Conservation (phyloP, 129 eudicot genomes). For the Arctium minus region DNA sequence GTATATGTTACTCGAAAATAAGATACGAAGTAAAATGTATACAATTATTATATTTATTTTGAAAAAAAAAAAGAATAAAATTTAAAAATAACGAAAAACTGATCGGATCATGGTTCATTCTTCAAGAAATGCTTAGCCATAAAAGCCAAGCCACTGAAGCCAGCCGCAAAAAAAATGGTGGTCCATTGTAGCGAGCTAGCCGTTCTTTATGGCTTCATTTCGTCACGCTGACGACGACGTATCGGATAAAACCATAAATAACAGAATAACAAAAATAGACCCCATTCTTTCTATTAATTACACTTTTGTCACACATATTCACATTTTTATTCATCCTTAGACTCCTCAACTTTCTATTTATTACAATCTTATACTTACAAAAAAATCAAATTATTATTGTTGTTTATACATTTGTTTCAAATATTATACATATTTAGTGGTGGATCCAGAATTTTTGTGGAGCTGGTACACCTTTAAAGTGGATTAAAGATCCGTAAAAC, state of each 20-base stretch:
- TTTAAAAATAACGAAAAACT: background rate
- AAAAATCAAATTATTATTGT: background rate
- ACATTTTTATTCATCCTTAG: background rate
- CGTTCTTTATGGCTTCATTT: background rate
- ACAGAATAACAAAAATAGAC: background rate
- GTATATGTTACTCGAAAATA: too few species aligned
- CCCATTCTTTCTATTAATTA: background rate
- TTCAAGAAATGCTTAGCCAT: background rate
- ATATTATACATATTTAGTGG: too few species aligned
- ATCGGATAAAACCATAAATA: background rate
- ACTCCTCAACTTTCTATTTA: background rate
- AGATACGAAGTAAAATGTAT: background rate
- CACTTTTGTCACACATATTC: background rate
- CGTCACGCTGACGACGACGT: background rate
- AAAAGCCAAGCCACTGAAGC: background rate
- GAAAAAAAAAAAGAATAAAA: too few species aligned
- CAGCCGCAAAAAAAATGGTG: conserved; percentile 2
- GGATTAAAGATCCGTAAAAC: too few species aligned
- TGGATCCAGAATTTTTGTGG: too few species aligned
- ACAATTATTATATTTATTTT: too few species aligned
- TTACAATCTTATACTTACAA: background rate
- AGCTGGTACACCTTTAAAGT: too few species aligned
- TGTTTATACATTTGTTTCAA: too few species aligned
- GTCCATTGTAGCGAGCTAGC: background rate
- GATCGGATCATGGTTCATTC: background rate